A percentile compares a stretch with the other conserved stretches of the same genome.
These are phyloP conservation scores for Pleoardoris graminearum DNA, from an alignment of 2,329 filamentous ascomycete genomes.

Conservation along the genomic window DNA sequence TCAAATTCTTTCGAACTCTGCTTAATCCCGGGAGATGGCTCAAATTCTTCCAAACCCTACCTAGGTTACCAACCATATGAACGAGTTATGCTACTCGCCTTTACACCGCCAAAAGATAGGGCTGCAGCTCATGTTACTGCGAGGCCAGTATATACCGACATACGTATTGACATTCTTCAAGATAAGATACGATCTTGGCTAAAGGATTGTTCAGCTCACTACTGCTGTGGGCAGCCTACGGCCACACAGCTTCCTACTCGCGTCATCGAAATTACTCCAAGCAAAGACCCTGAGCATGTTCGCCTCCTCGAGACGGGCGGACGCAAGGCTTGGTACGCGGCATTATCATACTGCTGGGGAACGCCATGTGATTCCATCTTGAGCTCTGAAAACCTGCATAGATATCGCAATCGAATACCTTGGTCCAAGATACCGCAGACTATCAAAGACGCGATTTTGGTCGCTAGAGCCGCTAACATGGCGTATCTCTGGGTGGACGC, in stretches of 20 bases:
- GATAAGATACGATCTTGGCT: neutral
- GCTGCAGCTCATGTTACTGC: neutral
- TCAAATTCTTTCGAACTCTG: neutral
- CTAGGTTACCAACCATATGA: too few species aligned
- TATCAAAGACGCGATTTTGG: neutral
- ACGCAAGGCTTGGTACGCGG: neutral
- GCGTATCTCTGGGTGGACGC: conserved; percentile 17
- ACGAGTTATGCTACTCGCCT: neutral
- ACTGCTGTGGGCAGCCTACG: neutral
- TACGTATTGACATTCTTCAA: neutral
- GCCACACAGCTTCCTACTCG: neutral
- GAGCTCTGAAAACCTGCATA: neutral
- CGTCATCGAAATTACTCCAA: neutral
- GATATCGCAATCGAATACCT: neutral
- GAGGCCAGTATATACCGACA: neutral
- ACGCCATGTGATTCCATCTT: neutral
- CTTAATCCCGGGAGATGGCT: neutral
- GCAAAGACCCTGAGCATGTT: neutral
- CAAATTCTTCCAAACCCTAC: too few species aligned
- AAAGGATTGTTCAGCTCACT: neutral
- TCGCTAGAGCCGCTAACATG: neutral
- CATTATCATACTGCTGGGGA: conserved; percentile 5
- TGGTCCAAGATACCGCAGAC: neutral
- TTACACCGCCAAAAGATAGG: neutral
- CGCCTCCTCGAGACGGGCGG: neutral